Evolutionary conservation across 495 filamentous ascomycete species (phyloP), one percentile per base, ranked within the genome.

Genomic region (Penicillium coprophilum): DNA sequence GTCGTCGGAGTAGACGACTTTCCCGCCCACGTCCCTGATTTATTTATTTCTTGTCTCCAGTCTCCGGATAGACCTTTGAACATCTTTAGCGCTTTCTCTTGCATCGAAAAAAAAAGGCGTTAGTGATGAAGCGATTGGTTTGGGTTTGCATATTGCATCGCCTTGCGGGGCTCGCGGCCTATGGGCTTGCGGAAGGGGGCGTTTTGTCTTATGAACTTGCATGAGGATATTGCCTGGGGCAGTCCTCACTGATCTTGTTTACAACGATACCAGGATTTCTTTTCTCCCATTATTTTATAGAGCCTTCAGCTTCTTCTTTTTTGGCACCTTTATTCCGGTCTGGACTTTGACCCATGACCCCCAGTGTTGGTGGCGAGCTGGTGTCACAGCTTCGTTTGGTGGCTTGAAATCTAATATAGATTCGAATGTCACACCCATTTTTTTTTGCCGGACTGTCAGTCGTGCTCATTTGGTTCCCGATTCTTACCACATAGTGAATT

Each of bases 141-240:
- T 52, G 30, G 11, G 57, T 53, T 59, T 52, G 45, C 50, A 49
- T 27, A 36, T 47, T 64, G 56, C 59, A 65, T 60, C 13, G 55
- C 50, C 43, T 48, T 54, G 50, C 27, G 55, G 32, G 43, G 54
- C 23, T 12, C 43, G 36, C 38, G 47, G 39, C 40, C 27, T 43
- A 31, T 53, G 54, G 57, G 57, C 50, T 39, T 24, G 46, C 28
- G 38, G 40, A 50, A 36, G 36, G 50, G n/a, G 63, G 57, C 57
- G 63, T 66, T 68, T 57, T 57, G 38, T 40, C 31, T 36, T 55
- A 54, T 41, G 27, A 45, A 44, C 9, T 45, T 52, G 57, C 60
- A 66, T 65, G 63, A 38, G 46, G 50, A 52, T 17, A n/a, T 34
- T 68, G 65, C 65, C 65, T 63, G 65, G 65, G 28, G 65, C 65